Conservation (phyloP, 352 stramenopile species). For the Phytophthora kernoviae region DNA sequence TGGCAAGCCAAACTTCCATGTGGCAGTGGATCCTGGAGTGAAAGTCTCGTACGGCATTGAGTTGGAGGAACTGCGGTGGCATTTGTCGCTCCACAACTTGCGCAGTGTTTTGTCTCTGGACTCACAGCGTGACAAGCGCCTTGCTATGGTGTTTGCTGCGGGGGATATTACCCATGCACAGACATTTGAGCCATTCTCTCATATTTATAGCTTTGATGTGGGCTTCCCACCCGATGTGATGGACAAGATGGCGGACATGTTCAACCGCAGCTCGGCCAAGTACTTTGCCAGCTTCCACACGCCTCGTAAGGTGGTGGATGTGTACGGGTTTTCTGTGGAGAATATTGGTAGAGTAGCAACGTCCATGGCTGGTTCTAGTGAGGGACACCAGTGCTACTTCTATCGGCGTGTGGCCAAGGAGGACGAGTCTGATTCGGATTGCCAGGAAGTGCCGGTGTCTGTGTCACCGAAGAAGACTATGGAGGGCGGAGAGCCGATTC, state of each 20-base stretch:
- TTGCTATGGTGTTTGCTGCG: conserved; percentile 89
- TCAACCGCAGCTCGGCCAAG: conserved; percentile 88
- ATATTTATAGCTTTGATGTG: conserved; percentile 99
- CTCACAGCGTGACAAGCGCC: conserved; percentile 56
- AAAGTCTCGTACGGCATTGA: conserved; percentile 96
- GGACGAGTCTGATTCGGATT: conserved; percentile 27
- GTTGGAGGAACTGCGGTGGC: conserved; percentile 94
- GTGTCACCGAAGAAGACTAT: conserved; percentile 21
- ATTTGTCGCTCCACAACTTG: conserved; percentile 94
- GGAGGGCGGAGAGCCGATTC: conserved; percentile 39
- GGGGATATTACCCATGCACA: conserved; percentile 95
- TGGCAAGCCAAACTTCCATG: conserved; percentile 98
- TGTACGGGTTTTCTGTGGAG: conserved; percentile 94
- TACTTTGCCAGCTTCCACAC: conserved; percentile 97
- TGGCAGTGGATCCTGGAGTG: conserved; percentile 95
- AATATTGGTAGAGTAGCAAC: conserved; percentile 88
- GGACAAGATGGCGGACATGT: conserved; percentile 92
- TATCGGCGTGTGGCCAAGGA: conserved; percentile 73
- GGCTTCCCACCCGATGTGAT: conserved; percentile 97
- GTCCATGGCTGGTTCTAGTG: conserved; percentile 96
- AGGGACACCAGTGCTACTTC: conserved; percentile 97
- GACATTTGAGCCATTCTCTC: conserved; percentile 96
- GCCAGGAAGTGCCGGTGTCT: conserved; percentile 16
- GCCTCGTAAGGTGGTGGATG: conserved; percentile 91
- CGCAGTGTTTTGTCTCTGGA: conserved; percentile 85